Evolutionary conservation across 176 grass and related monocot genomes (phyloP).

Genomic region (bread wheat (Triticum aestivum)): IWGSC_CS_RefSeq_v2.1 NC_057809.1:402416125-402416624

Average conservation of each 20-base stretch:
- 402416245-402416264: conserved; percentile 20
- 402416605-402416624: no score
- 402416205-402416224: conserved; percentile 1
- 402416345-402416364: conserved; percentile 49
- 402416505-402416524: no score
- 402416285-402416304: conserved; percentile 96
- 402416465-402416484: no score
- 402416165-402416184: neutral
- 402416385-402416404: conserved; percentile 90
- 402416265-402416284: conserved; percentile 88
- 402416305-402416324: conserved; percentile 84
- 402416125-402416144: conserved; percentile 91
- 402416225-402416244: conserved; percentile 15
- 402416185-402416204: neutral
- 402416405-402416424: conserved; percentile 57
- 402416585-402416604: no score
- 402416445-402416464: conserved; percentile 5
- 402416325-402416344: conserved; percentile 45
- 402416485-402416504: no score
- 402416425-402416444: conserved; percentile 11
- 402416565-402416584: no score
- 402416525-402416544: no score
- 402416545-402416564: no score
- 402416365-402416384: conserved; percentile 68
- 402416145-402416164: conserved; percentile 62